Evolutionary conservation across 2,329 filamentous ascomycete species (phyloP).

Genomic region (Cladosporium sp.): DNA sequence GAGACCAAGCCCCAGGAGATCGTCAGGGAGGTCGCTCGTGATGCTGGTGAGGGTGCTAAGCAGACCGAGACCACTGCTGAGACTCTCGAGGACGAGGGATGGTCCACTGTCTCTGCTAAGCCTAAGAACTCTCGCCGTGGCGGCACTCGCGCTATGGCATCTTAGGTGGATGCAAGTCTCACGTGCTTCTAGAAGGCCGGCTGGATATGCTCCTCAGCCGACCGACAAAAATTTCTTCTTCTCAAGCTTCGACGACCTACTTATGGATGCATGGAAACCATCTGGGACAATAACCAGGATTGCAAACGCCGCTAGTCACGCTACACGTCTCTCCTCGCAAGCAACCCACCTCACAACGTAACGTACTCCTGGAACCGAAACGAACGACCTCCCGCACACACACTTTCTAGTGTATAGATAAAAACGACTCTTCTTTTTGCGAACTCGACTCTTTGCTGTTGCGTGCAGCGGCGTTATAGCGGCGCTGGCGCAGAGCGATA

Average conservation of each 20-base stretch:
- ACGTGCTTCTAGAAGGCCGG: constrained; percentile 7
- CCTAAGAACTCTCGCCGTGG: constrained; percentile 48
- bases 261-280: constrained; percentile 19
- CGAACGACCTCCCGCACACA: constrained; percentile 1
- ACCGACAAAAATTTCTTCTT: constrained; percentile 17
- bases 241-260: constrained; percentile 15
- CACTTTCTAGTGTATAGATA: constrained; percentile 19
- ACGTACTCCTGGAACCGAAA: constrained; percentile 6
- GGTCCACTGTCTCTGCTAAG: constrained; percentile 55
- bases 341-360: not conserved
- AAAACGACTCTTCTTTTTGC: constrained; percentile 14
- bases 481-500: constrained; percentile 12
- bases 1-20: constrained; percentile 59
- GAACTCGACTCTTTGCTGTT: constrained; percentile 7
- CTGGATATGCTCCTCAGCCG: constrained; percentile 6
- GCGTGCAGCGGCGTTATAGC: constrained; percentile 15
- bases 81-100: constrained; percentile 54
- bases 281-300: constrained; percentile 6
- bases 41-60: constrained; percentile 39
- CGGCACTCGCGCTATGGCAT: constrained; percentile 51
- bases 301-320: constrained; percentile 8
- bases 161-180: constrained; percentile 36
- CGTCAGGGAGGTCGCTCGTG: constrained; percentile 47
- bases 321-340: constrained; percentile 13
- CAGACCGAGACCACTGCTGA: constrained; percentile 45